A percentile compares a stretch with the other conserved stretches of the same genome.
Evolutionary conservation across 805 yeast genomes (phyloP).

Genomic region (Starmerella floris): DNA sequence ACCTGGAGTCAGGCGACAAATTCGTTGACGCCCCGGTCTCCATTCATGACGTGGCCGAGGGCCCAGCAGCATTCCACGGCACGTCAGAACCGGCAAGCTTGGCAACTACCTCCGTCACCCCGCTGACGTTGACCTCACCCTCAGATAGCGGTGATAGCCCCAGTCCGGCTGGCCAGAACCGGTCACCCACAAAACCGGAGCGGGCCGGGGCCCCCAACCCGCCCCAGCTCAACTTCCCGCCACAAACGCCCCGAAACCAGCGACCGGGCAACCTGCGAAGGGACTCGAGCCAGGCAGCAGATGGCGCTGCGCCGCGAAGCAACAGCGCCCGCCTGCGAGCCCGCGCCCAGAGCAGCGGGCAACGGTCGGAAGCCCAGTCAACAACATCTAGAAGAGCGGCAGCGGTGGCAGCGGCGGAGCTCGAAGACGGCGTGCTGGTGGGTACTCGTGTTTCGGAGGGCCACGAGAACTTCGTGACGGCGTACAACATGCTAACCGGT

Average conservation of each 20-base stretch:
- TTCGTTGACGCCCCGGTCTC: conserved; percentile 4
- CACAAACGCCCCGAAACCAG: too few species aligned
- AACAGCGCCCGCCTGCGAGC: not conserved
- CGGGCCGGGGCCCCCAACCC: not conserved
- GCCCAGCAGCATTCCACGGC: too few species aligned
- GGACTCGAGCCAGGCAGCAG: too few species aligned
- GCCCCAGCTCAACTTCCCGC: too few species aligned
- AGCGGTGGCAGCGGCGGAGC: conserved; percentile 15
- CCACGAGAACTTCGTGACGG: conserved; percentile 83
- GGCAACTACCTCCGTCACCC: not conserved
- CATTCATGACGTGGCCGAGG: not conserved
- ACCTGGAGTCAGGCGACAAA: not conserved
- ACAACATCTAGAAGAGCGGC: conserved; percentile 12
- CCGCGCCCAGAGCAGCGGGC: not conserved
- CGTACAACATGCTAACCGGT: conserved; percentile 95
- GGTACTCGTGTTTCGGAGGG: conserved; percentile 85
- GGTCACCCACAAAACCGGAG: not conserved
- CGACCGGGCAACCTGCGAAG: too few species aligned
- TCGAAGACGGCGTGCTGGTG: conserved; percentile 39
- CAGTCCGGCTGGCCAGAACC: not conserved
- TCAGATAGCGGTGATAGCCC: not conserved
- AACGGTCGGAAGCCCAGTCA: conserved; percentile 1
- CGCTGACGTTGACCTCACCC: not conserved
- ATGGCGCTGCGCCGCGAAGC: too few species aligned
- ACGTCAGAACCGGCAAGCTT: too few species aligned